Evolutionary conservation across 768 basidiomycete genomes (phyloP), one percentile per base, ranked within the genome.

Genomic region (Pleurotus ostreatus): DNA sequence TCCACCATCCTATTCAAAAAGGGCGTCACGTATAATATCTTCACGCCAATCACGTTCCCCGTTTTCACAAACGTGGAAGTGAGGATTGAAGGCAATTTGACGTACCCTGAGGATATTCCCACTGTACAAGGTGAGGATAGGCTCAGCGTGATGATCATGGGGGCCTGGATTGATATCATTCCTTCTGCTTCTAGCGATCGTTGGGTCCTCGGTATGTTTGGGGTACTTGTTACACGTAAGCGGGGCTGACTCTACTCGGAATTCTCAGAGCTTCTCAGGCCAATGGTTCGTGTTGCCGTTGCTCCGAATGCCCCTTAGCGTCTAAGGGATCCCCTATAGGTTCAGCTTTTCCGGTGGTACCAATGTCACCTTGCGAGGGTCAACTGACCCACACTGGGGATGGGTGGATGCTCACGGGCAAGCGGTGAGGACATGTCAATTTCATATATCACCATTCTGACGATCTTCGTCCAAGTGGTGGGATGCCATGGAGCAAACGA

Each of bases 341-440:
- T 74, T 86, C 45, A 62, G 77, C 1, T 83, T 85, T 58, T 68
- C 66, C 2, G 81, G 79, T 11, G 82, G 85, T 3, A 76, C 64
- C 40, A 85, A 85, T 55, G 80, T 86, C 44, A 85, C 82, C 8
- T 64, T 87, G 5, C 70, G 80, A 23, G 82, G 85, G 0, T 77
- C 79, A 18, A 68, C 64, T 9, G 78, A 86, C 58, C 78, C 81
- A 0, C 57, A 80, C 2, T 82, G 81, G 80, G 84, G 84, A n/a
- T 86, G 83, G 83, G 75, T 86, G 0, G 78, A 85, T 60, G 80
- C 72, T 1, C 78, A 85, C 49, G 84, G 84, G 1, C 81, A 84
- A 68, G 73, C 73, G 30, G 79, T 78, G 55, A 49, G 70, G 7
- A 0, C 20, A 12, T 49, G n/a, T 25, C 5, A 30, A 47, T 47